These are phyloP conservation scores for Quercus rubra DNA, from an alignment of 306 rosid species.

Conservation along the genomic window DNA sequence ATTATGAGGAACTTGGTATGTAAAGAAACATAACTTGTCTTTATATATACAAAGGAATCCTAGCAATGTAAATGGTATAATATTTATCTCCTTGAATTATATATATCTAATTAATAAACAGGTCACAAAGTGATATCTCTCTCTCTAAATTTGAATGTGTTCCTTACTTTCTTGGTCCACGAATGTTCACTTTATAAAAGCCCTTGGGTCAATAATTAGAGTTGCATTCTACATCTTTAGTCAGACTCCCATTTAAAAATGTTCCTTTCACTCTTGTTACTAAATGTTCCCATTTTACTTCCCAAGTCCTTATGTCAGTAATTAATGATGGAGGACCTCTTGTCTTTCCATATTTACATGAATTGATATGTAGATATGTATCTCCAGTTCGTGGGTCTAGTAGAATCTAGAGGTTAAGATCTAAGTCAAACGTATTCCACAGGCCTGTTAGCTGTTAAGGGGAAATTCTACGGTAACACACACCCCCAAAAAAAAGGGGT, in stretches of 20 bases:
- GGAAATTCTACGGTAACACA: too few relatives aligned
- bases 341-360: not conserved
- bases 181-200: not conserved
- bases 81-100: not conserved
- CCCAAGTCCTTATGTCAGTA: not conserved
- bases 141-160: not conserved
- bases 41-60: not conserved
- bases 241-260: not conserved
- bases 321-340: not conserved
- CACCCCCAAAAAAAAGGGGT: too few relatives aligned
- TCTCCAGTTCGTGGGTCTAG: not conserved
- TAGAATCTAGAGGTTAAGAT: not conserved
- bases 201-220: not conserved
- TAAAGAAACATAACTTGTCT: constrained; percentile 4
- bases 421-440: too few relatives aligned
- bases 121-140: not conserved
- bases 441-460: too few relatives aligned
- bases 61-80: not conserved
- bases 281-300: not conserved
- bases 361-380: not conserved
- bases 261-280: too few relatives aligned
- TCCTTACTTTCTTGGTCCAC: not conserved
- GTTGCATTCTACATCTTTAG: not conserved
- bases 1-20: not conserved
- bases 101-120: not conserved